phyloP scores from a whole-genome alignment of 768 basidiomycete species.

The Leccinum rimulosum region DNA sequence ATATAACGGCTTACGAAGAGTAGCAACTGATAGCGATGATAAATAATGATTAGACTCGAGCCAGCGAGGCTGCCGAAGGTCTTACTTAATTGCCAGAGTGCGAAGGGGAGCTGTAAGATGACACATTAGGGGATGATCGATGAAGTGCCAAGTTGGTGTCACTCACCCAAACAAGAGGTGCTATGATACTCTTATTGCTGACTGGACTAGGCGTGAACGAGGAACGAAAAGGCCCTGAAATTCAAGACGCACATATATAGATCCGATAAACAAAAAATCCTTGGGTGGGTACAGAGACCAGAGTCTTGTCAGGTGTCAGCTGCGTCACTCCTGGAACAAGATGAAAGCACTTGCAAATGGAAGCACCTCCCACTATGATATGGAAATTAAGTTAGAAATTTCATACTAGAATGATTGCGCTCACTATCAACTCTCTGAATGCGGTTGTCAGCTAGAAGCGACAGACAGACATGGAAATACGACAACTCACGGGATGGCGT shows the following conservation, averaged over 20 bases:
- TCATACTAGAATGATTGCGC: background rate
- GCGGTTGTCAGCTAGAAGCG: background rate
- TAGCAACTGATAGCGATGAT: background rate
- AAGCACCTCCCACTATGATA: conserved; percentile 1
- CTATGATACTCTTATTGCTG: background rate
- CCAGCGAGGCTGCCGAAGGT: background rate
- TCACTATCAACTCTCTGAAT: background rate
- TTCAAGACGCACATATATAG: background rate
- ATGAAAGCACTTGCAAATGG: background rate
- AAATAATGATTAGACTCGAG: background rate
- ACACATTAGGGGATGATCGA: background rate
- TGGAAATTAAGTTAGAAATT: background rate
- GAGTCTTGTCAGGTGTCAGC: background rate
- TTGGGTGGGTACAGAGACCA: background rate
- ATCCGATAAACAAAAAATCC: conserved; percentile 1
- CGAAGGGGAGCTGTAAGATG: background rate
- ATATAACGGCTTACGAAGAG: background rate
- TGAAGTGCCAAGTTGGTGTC: background rate
- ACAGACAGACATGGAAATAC: background rate
- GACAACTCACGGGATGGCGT: background rate
- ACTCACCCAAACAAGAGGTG: conserved; percentile 6
- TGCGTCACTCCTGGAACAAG: background rate
- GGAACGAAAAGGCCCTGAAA: background rate
- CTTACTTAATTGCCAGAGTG: conserved; percentile 4
- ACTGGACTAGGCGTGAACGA: background rate